These are phyloP conservation scores for Penicillium cosmopolitanum DNA, from an alignment of 495 filamentous ascomycete species.

Conservation along the genomic window DNA sequence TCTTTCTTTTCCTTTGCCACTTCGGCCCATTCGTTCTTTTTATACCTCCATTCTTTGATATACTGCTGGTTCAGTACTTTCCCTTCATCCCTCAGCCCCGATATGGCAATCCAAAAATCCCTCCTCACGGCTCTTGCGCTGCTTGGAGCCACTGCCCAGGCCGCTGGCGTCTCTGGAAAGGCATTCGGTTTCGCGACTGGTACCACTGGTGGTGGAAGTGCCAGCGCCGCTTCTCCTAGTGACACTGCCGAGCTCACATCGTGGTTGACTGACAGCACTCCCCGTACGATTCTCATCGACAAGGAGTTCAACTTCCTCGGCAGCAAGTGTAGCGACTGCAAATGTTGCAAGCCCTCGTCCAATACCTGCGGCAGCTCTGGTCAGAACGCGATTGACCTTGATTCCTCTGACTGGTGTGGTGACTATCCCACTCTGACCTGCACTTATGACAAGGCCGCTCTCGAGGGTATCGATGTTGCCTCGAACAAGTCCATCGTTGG, in stretches of 20 bases:
- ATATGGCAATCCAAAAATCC: slow-evolving; percentile 32
- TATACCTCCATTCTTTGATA: slow-evolving; percentile 13
- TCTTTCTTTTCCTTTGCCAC: slow-evolving; percentile 15
- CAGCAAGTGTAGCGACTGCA: slow-evolving; percentile 40
- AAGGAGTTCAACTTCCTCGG: slow-evolving; percentile 52
- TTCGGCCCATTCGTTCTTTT: slow-evolving; percentile 17
- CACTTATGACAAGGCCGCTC: slow-evolving; percentile 43
- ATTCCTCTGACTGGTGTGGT: slow-evolving; percentile 36
- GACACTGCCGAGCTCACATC: slow-evolving; percentile 39
- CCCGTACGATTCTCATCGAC: slow-evolving; percentile 53
- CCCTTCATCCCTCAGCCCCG: slow-evolving; percentile 6
- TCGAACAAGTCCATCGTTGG: slow-evolving; percentile 47
- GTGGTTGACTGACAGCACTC: slow-evolving; percentile 40
- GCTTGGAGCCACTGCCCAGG: slow-evolving; percentile 24
- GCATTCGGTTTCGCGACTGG: slow-evolving; percentile 52
- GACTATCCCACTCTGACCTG: slow-evolving; percentile 31
- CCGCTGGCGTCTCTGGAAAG: slow-evolving; percentile 38
- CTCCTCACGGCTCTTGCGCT: slow-evolving; percentile 27
- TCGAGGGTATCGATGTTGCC: slow-evolving; percentile 36
- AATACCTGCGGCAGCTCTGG: slow-evolving; percentile 31
- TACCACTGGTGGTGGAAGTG: slow-evolving; percentile 54
- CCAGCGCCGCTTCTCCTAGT: slow-evolving; percentile 45
- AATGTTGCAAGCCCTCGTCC: slow-evolving; percentile 34
- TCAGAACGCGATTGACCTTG: slow-evolving; percentile 35
- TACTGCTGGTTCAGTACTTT: slow-evolving; percentile 22